These are phyloP conservation scores for Pistacia vera DNA, from an alignment of 345 rosid species.

Conservation along the genomic window DNA sequence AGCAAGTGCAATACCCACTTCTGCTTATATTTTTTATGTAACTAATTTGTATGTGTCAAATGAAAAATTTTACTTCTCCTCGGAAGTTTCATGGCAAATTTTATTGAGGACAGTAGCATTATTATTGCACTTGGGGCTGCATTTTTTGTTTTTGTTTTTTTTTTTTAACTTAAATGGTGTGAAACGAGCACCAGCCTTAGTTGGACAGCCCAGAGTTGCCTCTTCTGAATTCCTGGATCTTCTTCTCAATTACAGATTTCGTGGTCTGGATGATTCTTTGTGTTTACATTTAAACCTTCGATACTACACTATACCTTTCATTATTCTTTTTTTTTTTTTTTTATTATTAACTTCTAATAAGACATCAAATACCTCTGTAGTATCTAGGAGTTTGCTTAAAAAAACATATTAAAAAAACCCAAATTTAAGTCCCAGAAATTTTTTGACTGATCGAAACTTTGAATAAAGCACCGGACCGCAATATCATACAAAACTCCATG, in stretches of 20 bases:
- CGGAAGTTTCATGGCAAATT: background rate
- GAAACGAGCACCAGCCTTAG: background rate
- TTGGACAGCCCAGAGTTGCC: background rate
- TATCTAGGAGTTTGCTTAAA: background rate
- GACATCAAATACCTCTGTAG: background rate
- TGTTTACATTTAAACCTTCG: background rate
- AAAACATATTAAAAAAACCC: too few species aligned
- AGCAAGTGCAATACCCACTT: background rate
- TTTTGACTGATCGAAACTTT: background rate
- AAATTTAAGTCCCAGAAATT: background rate
- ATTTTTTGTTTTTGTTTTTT: too few species aligned
- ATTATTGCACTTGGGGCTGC: background rate
- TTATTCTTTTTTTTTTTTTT: background rate
- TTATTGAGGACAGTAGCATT: background rate
- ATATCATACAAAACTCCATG: background rate
- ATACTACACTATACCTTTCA: background rate
- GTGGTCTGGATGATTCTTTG: background rate
- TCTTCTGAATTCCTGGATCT: background rate
- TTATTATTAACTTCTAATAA: background rate
- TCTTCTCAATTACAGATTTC: background rate
- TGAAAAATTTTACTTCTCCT: background rate
- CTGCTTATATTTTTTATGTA: background rate
- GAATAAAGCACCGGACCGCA: background rate
- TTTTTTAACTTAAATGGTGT: background rate
- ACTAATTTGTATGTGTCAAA: background rate